Base-by-base conservation (phyloP, 495 filamentous ascomycete species). In the Aspergillus mulundensis region DNA sequence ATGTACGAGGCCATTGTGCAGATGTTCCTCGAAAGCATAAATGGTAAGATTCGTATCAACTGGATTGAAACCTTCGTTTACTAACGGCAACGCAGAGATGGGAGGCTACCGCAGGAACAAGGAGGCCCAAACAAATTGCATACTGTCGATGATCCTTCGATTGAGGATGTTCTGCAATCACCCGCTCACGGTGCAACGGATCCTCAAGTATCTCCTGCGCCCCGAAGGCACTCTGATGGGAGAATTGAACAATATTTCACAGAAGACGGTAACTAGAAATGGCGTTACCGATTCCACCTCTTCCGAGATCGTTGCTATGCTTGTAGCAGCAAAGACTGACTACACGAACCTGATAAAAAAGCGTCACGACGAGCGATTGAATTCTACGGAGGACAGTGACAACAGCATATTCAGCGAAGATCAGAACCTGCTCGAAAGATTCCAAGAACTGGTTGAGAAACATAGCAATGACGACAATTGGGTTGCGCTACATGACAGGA, bases 101-200 rank as follows among this genome's bases (percentile, higher is more conserved):
- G 55, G n/a, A 32, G 24, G 36, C 8, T 6, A 7, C 3, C 23
- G 32, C 0, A 30, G 54, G 0, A 46, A 45, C 6, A 54, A 44
- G 15, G 3, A 53, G 8, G 21, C 30, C 0, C 68, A 74, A 51
- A 65, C 43, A 49, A 54, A 44, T 1, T 64, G 61, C 32, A 61
- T 70, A 12, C 28, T 72, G 11, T 57, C 49, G 0, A 75, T 80
- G 70, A 61, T 83, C 6, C 54, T 81, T 3, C 65, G 71, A 0
- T 61, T 86, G 0, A 73, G 84, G 2, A 81, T 84, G 70, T 66
- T 81, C 30, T 73, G 70, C 3, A 72, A 70, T 7, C 82, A 85
- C 57, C 60, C 74, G 0, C 74, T 85, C 8, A 66, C 78, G 32
- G 61, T 78, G 0, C 78, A 84, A 41, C 58, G 65, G 1, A 63